Evolutionary conservation across 768 basidiomycete species (phyloP), one percentile per base, ranked within the genome.

Genomic region (Tylopilus intermedius): DNA sequence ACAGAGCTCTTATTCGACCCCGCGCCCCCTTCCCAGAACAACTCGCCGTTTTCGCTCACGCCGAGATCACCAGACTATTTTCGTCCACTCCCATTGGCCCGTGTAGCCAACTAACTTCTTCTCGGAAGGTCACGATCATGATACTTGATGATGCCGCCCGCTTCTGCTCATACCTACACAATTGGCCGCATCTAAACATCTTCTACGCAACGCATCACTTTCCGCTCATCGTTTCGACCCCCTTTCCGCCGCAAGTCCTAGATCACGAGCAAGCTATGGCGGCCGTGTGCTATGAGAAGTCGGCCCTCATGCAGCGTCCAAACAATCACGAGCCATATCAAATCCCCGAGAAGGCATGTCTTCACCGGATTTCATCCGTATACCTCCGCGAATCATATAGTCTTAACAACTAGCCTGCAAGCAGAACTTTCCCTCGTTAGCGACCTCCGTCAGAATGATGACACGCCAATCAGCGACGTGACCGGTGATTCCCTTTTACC

Each of bases 401-500:
- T n/a, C 38, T 4, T n/a, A n/a, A n/a, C n/a, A n/a, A n/a, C n/a
- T n/a, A n/a, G n/a, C n/a, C n/a, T n/a, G n/a, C 4, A 2, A 8
- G 2, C 11, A n/a, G n/a, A 35, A 10, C 14, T 42, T 42, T 43
- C 33, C 27, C 35, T 45, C 22, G 5, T 26, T 41, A 11, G 40
- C 9, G 8, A 29, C 43, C 47, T 35, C 60, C 61, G 61, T 62
- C 61, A 57, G 61, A 63, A 53, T 43, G 24, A n/a, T 41, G 14
- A 32, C 18, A 11, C 24, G 33, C 32, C 24, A 24, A 8, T 32
- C 15, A 8, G 14, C 35, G 35, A 15, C 14, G 1, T 35, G 14
- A 14, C 35, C 13, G 35, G 14, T 35, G 7, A 35, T 35, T 15
- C 21, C 38, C 39, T 9, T 18, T 45, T 24, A n/a, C 45, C 18